A percentile compares a stretch with the other conserved stretches of the same genome.
phyloP scores from a whole-genome alignment of 192 early-diverging fungal genomes.

The Ambispora gerdemannii region DNA sequence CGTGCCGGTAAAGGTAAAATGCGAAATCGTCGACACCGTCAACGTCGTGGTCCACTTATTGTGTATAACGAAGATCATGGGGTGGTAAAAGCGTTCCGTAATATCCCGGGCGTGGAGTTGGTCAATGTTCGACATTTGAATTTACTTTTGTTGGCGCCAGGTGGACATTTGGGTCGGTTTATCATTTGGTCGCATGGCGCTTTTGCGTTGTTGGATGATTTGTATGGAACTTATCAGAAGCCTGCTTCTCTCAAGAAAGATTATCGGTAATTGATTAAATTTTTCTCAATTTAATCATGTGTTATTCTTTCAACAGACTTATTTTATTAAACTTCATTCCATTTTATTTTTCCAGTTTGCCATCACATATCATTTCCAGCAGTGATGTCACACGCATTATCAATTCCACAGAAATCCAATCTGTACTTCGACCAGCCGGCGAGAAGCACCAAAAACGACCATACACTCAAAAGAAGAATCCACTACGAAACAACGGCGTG shows the following conservation, averaged over 20 bases:
- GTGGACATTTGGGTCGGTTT: slow-evolving; percentile 98
- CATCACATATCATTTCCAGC: slow-evolving; percentile 84
- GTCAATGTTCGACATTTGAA: slow-evolving; percentile 88
- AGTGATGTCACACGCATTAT: slow-evolving; percentile 94
- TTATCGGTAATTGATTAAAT: slow-evolving; percentile 34
- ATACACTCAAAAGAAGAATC: slow-evolving; percentile 99
- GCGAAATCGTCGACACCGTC: slow-evolving; percentile 93
- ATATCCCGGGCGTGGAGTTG: slow-evolving; percentile 97
- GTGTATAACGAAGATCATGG: slow-evolving; percentile 94
- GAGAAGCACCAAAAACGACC: slow-evolving; percentile 81
- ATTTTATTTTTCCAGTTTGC: slow-evolving; percentile 63
- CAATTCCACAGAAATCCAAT: slow-evolving; percentile 96
- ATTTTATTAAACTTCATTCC: neutral
- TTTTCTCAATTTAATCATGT: neutral
- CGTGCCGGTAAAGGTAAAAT: slow-evolving; percentile 97
- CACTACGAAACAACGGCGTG: slow-evolving; percentile 85
- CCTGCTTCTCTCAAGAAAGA: slow-evolving; percentile 85
- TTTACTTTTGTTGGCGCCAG: slow-evolving; percentile 97
- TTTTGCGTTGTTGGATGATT: slow-evolving; percentile 86
- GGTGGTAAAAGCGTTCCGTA: slow-evolving; percentile 93
- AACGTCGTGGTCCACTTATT: slow-evolving; percentile 94
- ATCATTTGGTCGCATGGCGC: slow-evolving; percentile 97
- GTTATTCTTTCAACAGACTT: neutral
- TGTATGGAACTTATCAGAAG: slow-evolving; percentile 86
- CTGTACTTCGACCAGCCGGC: slow-evolving; percentile 84